phyloP scores from a whole-genome alignment of 2,329 filamentous ascomycete species.

The Aspergillus sclerotialis region DNA sequence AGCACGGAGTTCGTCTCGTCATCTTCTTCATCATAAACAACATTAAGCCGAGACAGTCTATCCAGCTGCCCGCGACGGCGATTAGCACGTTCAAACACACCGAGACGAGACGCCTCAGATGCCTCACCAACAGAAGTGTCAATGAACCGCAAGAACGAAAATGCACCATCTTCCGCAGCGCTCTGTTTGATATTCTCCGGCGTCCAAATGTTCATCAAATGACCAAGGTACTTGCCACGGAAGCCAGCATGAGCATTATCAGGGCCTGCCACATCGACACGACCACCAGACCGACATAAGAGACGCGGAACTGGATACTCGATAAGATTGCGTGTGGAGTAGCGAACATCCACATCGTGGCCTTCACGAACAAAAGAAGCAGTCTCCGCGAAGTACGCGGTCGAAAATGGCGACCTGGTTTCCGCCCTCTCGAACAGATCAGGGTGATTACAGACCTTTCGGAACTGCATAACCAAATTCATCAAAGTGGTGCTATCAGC shows the following conservation, averaged over 20 bases:
- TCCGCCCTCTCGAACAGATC: conserved; percentile 95
- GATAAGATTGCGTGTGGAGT: conserved; percentile 80
- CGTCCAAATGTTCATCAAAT: conserved; percentile 86
- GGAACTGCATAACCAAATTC: conserved; percentile 99
- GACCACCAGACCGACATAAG: conserved; percentile 73
- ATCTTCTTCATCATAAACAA: conserved; percentile 62
- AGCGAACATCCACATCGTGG: conserved; percentile 67
- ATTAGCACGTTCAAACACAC: conserved; percentile 67
- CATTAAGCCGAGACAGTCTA: conserved; percentile 58
- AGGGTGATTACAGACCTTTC: conserved; percentile 98
- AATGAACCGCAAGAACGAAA: conserved; percentile 86
- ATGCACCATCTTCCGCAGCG: conserved; percentile 55
- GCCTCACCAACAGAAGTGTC: conserved; percentile 69
- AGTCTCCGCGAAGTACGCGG: conserved; percentile 86
- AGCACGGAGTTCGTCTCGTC: conserved; percentile 58
- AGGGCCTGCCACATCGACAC: conserved; percentile 64
- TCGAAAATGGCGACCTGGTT: conserved; percentile 76
- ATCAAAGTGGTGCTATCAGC: conserved; percentile 92
- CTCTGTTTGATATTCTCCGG: conserved; percentile 68
- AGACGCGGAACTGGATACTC: conserved; percentile 76
- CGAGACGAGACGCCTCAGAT: conserved; percentile 60
- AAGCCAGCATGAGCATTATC: conserved; percentile 74
- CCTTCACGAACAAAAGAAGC: conserved; percentile 92
- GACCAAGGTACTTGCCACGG: conserved; percentile 65
- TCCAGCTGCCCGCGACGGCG: conserved; percentile 47